phyloP scores from a whole-genome alignment of 139 green algal genomes.

The Chlorella sorokiniana region DNA sequence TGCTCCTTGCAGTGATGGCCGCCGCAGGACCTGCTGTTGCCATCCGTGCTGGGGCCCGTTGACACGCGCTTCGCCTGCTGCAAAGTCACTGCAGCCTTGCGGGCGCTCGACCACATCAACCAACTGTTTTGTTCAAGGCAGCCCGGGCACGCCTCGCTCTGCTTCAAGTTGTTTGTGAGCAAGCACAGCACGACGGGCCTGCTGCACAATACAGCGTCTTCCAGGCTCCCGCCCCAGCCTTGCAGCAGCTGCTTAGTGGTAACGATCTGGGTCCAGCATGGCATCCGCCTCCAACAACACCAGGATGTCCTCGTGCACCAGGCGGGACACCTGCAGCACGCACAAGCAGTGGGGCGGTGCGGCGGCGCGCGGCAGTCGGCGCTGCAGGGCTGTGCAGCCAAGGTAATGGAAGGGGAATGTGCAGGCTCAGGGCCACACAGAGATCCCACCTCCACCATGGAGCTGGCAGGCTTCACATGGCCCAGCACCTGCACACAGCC shows the following conservation, averaged over 20 bases:
- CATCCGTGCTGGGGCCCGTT: neutral
- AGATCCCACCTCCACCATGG: conserved; percentile 36
- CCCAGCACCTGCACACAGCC: conserved; percentile 8
- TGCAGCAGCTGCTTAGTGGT: neutral
- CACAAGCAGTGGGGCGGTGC: neutral
- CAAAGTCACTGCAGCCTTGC: too few species aligned
- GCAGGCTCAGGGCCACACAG: neutral
- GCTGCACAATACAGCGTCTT: neutral
- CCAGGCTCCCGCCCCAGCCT: neutral
- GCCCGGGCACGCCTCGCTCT: too few species aligned
- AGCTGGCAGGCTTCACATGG: conserved; percentile 29
- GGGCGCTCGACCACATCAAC: too few species aligned
- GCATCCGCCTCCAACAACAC: conserved; percentile 29
- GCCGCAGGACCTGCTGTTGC: neutral
- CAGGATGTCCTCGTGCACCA: conserved; percentile 39
- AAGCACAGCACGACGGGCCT: too few species aligned
- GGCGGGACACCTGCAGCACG: conserved; percentile 3
- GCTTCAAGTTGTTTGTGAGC: too few species aligned
- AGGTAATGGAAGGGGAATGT: neutral
- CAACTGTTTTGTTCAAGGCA: too few species aligned
- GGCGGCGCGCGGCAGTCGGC: neutral
- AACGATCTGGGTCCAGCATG: neutral
- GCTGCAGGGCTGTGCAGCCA: neutral
- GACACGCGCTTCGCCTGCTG: neutral
- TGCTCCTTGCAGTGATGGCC: conserved; percentile 18